Percentiles rank a stretch among this genome's conserved stretches.
Conservation (phyloP, 257 asterid species). For the Misopates orontium region DNA sequence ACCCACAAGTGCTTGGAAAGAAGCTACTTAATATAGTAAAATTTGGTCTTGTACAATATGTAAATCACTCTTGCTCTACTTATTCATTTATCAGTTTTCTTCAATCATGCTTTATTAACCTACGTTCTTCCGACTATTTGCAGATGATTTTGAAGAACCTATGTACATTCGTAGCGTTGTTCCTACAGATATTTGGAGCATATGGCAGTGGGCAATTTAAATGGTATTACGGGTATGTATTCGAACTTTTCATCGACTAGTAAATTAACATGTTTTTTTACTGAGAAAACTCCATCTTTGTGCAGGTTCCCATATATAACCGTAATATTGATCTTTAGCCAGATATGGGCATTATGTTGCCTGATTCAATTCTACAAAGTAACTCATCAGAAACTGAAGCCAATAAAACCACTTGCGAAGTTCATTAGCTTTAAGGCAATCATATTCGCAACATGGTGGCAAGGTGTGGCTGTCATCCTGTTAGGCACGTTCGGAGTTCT, state of each 20-base stretch:
- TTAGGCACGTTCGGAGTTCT: constrained; percentile 55
- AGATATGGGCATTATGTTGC: constrained; percentile 96
- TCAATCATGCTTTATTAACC: constrained; percentile 18
- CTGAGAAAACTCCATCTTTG: neutral
- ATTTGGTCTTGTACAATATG: constrained; percentile 95
- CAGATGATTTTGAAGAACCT: constrained; percentile 96
- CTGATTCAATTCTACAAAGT: constrained; percentile 86
- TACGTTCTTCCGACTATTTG: constrained; percentile 7
- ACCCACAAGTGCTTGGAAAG: constrained; percentile 66
- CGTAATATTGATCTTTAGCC: constrained; percentile 82
- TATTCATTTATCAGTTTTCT: neutral
- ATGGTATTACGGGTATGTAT: constrained; percentile 85
- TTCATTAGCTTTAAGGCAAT: constrained; percentile 96
- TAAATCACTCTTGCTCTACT: constrained; percentile 31
- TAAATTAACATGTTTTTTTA: too few species aligned
- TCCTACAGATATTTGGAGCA: constrained; percentile 79
- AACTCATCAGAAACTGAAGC: constrained; percentile 62
- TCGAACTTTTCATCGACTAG: neutral
- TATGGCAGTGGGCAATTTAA: constrained; percentile 92
- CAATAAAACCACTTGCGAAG: constrained; percentile 90
- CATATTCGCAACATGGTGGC: constrained; percentile 99
- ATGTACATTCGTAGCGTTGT: constrained; percentile 74
- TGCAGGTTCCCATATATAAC: constrained; percentile 89
- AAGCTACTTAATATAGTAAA: constrained; percentile 66
- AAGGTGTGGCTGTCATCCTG: constrained; percentile 87